These are phyloP conservation scores for Pyrus hybrid DNA, from an alignment of 331 rosid genomes.

Conservation along the genomic window DNA sequence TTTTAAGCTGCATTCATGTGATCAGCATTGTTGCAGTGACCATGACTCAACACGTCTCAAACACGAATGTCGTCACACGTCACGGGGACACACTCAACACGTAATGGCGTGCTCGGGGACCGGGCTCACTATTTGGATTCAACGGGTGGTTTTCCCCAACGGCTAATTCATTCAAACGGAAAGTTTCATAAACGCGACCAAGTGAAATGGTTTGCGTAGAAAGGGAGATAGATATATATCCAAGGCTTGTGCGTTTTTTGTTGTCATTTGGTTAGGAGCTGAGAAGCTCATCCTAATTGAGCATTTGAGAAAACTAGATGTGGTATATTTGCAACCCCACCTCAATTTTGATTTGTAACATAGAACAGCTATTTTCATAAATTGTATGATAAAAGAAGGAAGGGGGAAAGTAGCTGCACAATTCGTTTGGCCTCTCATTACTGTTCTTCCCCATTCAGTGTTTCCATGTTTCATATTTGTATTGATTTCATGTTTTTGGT, in stretches of 20 bases:
- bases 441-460: not conserved
- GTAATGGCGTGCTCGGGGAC: slow-evolving; percentile 9
- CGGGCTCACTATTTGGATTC: slow-evolving; percentile 4
- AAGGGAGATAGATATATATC: slow-evolving; percentile 18
- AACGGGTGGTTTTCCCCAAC: slow-evolving; percentile 20
- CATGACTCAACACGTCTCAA: slow-evolving; percentile 4
- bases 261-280: slow-evolving; percentile 38
- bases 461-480: too few relatives aligned
- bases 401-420: slow-evolving; percentile 33
- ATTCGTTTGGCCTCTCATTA: slow-evolving; percentile 19
- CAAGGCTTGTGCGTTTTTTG: slow-evolving; percentile 41
- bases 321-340: slow-evolving; percentile 65
- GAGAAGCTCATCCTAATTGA: slow-evolving; percentile 53
- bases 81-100: not conserved
- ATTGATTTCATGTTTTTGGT: too few relatives aligned
- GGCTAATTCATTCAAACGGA: slow-evolving; percentile 44
- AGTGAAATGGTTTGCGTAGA: slow-evolving; percentile 32
- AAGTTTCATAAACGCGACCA: slow-evolving; percentile 29
- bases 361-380: slow-evolving; percentile 47
- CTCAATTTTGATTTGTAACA: slow-evolving; percentile 96
- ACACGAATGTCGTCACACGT: slow-evolving; percentile 1
- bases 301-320: slow-evolving; percentile 53
- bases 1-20: slow-evolving; percentile 26
- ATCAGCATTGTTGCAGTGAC: slow-evolving; percentile 19
- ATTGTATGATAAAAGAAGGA: slow-evolving; percentile 64